phyloP scores from a whole-genome alignment of 2,329 filamentous ascomycete genomes.

The Colletotrichum chlorophyti region DNA sequence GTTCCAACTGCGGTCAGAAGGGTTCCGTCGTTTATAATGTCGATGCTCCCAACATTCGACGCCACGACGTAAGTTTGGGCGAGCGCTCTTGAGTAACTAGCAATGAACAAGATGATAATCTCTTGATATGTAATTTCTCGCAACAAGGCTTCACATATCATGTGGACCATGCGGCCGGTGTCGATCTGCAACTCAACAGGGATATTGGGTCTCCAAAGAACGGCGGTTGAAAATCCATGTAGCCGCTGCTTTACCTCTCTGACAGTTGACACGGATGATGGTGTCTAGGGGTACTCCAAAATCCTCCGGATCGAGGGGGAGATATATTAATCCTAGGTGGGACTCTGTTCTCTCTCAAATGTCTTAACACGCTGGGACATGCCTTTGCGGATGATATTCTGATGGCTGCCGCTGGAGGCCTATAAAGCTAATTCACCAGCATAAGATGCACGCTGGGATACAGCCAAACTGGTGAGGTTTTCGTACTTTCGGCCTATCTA shows the following conservation, averaged over 20 bases:
- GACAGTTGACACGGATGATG: conserved; percentile 4
- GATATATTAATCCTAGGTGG: conserved; percentile 9
- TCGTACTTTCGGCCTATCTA: not conserved
- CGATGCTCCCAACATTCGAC: not conserved
- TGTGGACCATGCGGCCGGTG: conserved; percentile 8
- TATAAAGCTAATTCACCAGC: conserved; percentile 10
- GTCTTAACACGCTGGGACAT: not conserved
- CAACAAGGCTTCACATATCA: conserved; percentile 13
- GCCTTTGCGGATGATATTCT: conserved; percentile 12
- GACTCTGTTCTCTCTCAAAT: not conserved
- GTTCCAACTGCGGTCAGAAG: not conserved
- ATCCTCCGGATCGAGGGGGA: conserved; percentile 9
- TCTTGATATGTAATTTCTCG: conserved; percentile 14
- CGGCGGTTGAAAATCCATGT: conserved; percentile 3
- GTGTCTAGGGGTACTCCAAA: not conserved
- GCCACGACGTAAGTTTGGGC: not conserved
- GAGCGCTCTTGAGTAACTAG: not conserved
- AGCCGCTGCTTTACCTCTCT: conserved; percentile 5
- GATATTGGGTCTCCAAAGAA: not conserved
- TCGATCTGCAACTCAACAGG: conserved; percentile 8
- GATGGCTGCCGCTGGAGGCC: conserved; percentile 12
- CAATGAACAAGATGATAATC: conserved; percentile 8
- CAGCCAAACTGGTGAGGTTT: not conserved
- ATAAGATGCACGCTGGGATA: conserved; percentile 1
- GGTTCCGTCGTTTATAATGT: not conserved